Evolutionary conservation across 176 grass and related monocot genomes (phyloP), one percentile per base, ranked within the genome.

Genomic region (Carex parvula): DNA sequence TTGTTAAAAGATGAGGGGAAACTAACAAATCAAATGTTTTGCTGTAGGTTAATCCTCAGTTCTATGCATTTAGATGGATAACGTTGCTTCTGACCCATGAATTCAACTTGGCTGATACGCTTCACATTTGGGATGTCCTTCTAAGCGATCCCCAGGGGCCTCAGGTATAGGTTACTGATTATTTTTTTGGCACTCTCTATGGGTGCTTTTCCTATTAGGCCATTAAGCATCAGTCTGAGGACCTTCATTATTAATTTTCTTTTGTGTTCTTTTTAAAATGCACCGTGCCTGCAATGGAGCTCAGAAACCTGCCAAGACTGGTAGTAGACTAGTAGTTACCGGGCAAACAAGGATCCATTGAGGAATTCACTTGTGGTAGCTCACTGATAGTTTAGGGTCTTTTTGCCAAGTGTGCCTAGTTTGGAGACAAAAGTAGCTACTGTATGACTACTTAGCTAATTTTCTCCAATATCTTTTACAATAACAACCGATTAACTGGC

Each of bases 11-110:
- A 76, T 73, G 11, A 29, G 6, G 5, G 6, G 13, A 57, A 82
- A 63, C 16, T 82, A 50, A 63, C 59, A 82, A 18, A 15, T 82
- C 8, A 66, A 82, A 82, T 64, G 53, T 5, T 77, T 87, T 58
- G 83, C 73, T 88, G 52, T 86, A 94, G 95, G 89, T 93, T 65
- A 90, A 97, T 91, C 95, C 92, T 32, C 95, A 94, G 60, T 97
- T 93, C 82, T 94, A 93, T 26, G 95, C 92, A 30, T 97, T 97
- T 84, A 92, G 95, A 88, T 97, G 92, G 92, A 94, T 97, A 80
- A 94, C 95, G 1, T 84, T 94, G 22, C 89, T 94, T 72, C 58
- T 97, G 70, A 91, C 92, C 41, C 92, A 97, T 88, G 95, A 97
- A 73, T 94, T 94, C 84, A 94, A 94, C 75, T 97, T 97, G 5